Conservation (phyloP, 305 asterid genomes). For the Rubia tinctorum region DNA sequence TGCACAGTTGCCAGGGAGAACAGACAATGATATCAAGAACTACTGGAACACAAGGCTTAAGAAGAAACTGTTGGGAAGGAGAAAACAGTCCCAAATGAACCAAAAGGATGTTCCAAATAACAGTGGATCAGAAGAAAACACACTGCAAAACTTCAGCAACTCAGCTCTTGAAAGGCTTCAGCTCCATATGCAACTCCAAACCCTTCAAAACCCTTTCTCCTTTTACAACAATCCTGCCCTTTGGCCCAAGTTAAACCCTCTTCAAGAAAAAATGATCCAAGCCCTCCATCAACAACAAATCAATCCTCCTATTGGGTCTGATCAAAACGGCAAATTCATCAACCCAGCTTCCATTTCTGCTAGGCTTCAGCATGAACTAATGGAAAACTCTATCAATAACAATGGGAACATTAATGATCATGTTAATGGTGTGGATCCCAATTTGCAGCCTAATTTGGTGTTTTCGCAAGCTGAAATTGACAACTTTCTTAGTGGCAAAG, state of each 20-base stretch:
- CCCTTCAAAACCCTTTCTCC: slow-evolving; percentile 53
- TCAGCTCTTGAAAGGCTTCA: slow-evolving; percentile 86
- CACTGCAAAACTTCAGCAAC: slow-evolving; percentile 50
- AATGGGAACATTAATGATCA: neutral
- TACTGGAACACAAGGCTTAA: slow-evolving; percentile 81
- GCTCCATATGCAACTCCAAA: slow-evolving; percentile 77
- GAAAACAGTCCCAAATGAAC: slow-evolving; percentile 40
- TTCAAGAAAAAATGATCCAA: slow-evolving; percentile 50
- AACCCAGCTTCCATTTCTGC: neutral
- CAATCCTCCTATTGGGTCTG: neutral
- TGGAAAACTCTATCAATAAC: neutral
- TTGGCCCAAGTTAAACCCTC: slow-evolving; percentile 49
- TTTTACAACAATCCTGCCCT: slow-evolving; percentile 43
- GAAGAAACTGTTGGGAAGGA: slow-evolving; percentile 65
- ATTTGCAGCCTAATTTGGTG: slow-evolving; percentile 24
- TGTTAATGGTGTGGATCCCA: neutral
- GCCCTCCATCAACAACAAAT: slow-evolving; percentile 36
- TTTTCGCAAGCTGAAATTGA: slow-evolving; percentile 54
- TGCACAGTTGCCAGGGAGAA: slow-evolving; percentile 78
- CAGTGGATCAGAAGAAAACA: slow-evolving; percentile 25
- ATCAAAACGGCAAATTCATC: slow-evolving; percentile 15
- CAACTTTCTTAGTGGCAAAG: slow-evolving; percentile 33
- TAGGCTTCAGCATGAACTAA: neutral
- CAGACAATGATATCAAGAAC: slow-evolving; percentile 80
- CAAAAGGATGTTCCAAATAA: slow-evolving; percentile 13